Conservation (phyloP, 306 rosid genomes). For the Abrus precatorius region DNA sequence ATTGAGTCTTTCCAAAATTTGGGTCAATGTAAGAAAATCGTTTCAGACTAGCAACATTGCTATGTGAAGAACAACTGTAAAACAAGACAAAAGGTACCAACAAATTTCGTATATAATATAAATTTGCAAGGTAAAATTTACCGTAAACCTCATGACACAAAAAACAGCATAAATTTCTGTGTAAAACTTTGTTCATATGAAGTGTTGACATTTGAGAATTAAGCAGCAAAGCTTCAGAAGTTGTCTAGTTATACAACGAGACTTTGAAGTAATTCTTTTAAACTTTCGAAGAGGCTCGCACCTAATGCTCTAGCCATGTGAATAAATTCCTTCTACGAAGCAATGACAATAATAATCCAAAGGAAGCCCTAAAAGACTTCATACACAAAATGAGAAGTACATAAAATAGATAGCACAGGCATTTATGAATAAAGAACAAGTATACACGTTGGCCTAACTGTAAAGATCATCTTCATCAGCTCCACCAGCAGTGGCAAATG, state of each 20-base stretch:
- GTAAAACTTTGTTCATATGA: conserved; percentile 19
- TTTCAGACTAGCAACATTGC: background rate
- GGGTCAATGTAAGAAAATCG: background rate
- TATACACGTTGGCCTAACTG: conserved; percentile 59
- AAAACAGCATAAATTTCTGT: background rate
- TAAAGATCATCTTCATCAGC: conserved; percentile 98
- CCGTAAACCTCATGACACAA: background rate
- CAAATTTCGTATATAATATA: background rate
- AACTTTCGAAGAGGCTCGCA: conserved; percentile 36
- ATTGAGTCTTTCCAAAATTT: too few species aligned
- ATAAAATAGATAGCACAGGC: conserved; percentile 30
- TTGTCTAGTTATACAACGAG: conserved; percentile 18
- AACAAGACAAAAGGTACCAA: background rate
- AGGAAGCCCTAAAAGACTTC: conserved; percentile 33
- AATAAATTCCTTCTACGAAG: conserved; percentile 41
- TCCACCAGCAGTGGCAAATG: conserved; percentile 79
- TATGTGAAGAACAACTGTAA: background rate
- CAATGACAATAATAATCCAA: conserved; percentile 45
- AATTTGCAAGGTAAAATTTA: background rate
- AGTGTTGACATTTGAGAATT: conserved; percentile 35
- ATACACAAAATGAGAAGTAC: conserved; percentile 39
- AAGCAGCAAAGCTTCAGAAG: conserved; percentile 42
- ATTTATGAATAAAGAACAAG: background rate
- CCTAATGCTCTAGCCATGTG: conserved; percentile 41
- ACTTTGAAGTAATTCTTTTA: conserved; percentile 20